Percentiles rank a stretch among this genome's conserved stretches.
Conservation (phyloP, 177 flowering plant genomes). For the Vitis hybrid region DNA sequence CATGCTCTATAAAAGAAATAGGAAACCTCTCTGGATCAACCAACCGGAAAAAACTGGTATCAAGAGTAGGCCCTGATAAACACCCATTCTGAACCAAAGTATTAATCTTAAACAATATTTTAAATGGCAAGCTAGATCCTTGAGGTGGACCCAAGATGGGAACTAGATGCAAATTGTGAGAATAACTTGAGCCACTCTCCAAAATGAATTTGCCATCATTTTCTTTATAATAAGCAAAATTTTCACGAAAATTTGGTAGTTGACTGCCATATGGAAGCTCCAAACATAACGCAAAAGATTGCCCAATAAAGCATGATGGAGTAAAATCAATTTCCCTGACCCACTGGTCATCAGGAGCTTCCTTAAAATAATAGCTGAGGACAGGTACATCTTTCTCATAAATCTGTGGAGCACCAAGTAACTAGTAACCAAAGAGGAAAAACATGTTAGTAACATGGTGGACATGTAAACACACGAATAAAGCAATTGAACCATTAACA, state of each 20-base stretch:
- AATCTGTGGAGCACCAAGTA: slow-evolving; percentile 60
- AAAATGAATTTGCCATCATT: slow-evolving; percentile 27
- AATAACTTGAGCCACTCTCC: slow-evolving; percentile 33
- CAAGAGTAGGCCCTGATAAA: slow-evolving; percentile 56
- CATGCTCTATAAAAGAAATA: slow-evolving; percentile 41
- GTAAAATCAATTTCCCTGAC: slow-evolving; percentile 67
- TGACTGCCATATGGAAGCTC: slow-evolving; percentile 40
- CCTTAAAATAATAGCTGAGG: slow-evolving; percentile 40
- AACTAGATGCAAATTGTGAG: slow-evolving; percentile 39
- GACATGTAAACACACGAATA: neutral
- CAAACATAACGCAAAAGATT: slow-evolving; percentile 64
- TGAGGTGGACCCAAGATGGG: slow-evolving; percentile 53
- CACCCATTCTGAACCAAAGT: slow-evolving; percentile 65
- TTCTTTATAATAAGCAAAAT: slow-evolving; percentile 43
- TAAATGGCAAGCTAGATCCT: slow-evolving; percentile 48
- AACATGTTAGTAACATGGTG: neutral
- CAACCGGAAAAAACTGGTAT: slow-evolving; percentile 41
- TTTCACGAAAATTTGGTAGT: slow-evolving; percentile 44
- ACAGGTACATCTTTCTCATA: slow-evolving; percentile 35
- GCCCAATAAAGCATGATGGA: slow-evolving; percentile 49
- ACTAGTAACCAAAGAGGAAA: slow-evolving; percentile 22
- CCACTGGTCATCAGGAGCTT: slow-evolving; percentile 56
- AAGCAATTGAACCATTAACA: neutral
- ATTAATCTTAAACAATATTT: slow-evolving; percentile 54
- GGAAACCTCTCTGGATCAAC: slow-evolving; percentile 44